Conservation (phyloP, 441 rosid genomes). For the Erysimum cheiri region DNA sequence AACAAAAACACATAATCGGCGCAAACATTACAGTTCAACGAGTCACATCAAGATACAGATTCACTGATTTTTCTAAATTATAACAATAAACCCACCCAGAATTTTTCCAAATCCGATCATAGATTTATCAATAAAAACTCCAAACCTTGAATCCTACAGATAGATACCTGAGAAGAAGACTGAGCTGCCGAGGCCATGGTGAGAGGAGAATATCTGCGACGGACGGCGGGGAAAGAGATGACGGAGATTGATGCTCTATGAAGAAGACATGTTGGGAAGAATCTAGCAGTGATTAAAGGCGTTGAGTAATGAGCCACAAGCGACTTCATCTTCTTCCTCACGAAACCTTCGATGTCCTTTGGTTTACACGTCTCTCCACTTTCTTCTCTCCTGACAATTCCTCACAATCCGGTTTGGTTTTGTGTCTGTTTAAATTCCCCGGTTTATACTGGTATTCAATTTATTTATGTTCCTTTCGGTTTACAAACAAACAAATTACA, state of each 20-base stretch:
- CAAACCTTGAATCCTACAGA: not conserved
- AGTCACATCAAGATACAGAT: conserved; percentile 11
- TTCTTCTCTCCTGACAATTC: conserved; percentile 10
- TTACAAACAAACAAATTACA: conserved; percentile 27
- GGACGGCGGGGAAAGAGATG: conserved; percentile 13
- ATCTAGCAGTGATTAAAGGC: conserved; percentile 35
- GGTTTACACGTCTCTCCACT: conserved; percentile 37
- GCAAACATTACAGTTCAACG: not conserved
- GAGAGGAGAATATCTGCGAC: conserved; percentile 36
- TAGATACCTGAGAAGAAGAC: conserved; percentile 59
- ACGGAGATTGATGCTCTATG: conserved; percentile 22
- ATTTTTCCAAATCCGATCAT: conserved; percentile 8
- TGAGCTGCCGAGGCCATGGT: conserved; percentile 76
- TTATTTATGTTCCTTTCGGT: conserved; percentile 21
- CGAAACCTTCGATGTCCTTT: conserved; percentile 32
- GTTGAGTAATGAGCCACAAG: conserved; percentile 35
- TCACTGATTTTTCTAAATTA: not conserved
- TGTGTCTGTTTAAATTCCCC: not conserved
- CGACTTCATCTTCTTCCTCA: conserved; percentile 49
- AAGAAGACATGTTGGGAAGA: conserved; percentile 19
- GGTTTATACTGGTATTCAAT: conserved; percentile 34
- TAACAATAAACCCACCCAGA: conserved; percentile 5
- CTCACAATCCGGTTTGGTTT: conserved; percentile 31
- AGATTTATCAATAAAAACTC: conserved; percentile 5
- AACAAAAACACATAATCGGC: not conserved